Evolutionary conservation across 2,329 filamentous ascomycete genomes (phyloP).

Genomic region (Fusarium tricinctum): DNA sequence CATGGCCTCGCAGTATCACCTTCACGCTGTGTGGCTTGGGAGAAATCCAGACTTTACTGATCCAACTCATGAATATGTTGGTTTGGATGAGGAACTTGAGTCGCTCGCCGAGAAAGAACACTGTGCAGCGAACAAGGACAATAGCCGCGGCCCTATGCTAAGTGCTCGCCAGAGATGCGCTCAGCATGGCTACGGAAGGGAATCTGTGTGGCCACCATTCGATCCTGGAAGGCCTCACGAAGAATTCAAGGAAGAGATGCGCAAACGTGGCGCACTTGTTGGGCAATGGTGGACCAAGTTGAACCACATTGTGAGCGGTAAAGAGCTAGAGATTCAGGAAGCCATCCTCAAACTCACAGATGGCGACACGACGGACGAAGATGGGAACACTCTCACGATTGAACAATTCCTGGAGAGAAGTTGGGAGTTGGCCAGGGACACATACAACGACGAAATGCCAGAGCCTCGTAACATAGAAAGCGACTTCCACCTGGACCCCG

Average conservation of each 20-base stretch:
- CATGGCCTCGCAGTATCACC: background rate
- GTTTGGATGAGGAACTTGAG: background rate
- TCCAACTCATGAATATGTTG: background rate
- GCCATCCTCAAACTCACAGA: slow-evolving; percentile 20
- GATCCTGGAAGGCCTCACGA: slow-evolving; percentile 17
- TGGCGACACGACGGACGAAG: background rate
- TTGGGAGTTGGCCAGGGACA: slow-evolving; percentile 26
- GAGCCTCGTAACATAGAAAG: slow-evolving; percentile 6
- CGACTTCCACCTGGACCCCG: slow-evolving; percentile 30
- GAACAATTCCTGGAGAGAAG: slow-evolving; percentile 12
- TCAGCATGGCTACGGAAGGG: slow-evolving; percentile 12
- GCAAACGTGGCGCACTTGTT: background rate
- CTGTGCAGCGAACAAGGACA: background rate
- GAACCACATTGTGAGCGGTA: slow-evolving; percentile 17
- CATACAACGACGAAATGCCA: slow-evolving; percentile 22
- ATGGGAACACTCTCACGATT: slow-evolving; percentile 10
- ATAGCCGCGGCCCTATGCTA: background rate
- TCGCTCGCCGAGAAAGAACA: background rate
- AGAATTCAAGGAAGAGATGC: slow-evolving; percentile 5
- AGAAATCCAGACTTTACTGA: slow-evolving; percentile 5
- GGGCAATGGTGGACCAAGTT: slow-evolving; percentile 13
- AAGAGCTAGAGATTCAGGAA: slow-evolving; percentile 30
- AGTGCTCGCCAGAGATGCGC: background rate
- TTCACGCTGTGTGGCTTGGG: slow-evolving; percentile 9
- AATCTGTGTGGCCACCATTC: slow-evolving; percentile 34